Percentiles rank a stretch among this genome's conserved stretches.
These are phyloP conservation scores for Kuraishia cidri DNA, from an alignment of 805 yeast species.

Conservation along the genomic window DNA sequence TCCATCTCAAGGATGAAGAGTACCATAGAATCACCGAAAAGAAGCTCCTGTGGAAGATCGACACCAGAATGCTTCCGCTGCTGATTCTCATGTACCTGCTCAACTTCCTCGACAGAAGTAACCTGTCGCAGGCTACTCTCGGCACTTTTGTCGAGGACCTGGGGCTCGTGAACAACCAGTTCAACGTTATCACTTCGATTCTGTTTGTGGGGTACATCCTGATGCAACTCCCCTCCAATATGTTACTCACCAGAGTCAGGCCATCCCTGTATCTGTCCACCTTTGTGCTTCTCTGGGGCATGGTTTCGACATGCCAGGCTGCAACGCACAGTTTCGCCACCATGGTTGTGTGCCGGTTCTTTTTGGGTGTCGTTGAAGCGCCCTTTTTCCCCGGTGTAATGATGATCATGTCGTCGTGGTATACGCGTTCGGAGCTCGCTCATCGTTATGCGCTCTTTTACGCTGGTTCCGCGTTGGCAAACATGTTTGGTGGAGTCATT, in stretches of 20 bases:
- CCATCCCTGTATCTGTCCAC: conserved; percentile 2
- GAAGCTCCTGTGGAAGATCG: conserved; percentile 1
- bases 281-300: conserved; percentile 32
- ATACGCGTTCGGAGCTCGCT: conserved; percentile 1
- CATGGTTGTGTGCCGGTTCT: conserved; percentile 35
- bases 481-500: conserved; percentile 2
- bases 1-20: conserved; percentile 1
- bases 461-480: conserved; percentile 1
- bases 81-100: conserved; percentile 1
- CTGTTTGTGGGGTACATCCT: conserved; percentile 1
- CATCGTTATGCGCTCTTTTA: conserved; percentile 2
- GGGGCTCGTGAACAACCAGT: not conserved
- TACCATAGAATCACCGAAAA: not conserved
- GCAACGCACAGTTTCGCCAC: conserved; percentile 36
- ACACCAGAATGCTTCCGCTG: conserved; percentile 1
- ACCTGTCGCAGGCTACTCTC: conserved; percentile 1
- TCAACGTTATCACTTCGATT: conserved; percentile 18
- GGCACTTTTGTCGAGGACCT: conserved; percentile 1
- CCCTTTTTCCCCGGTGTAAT: conserved; percentile 6
- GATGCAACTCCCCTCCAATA: conserved; percentile 1
- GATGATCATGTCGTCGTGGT: too few species aligned
- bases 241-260: not conserved
- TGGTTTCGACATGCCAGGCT: conserved; percentile 35
- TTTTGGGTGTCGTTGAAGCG: conserved; percentile 41
- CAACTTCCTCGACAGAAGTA: conserved; percentile 2